phyloP scores from a whole-genome alignment of 345 rosid species.

The Sonneratia alba region DNA sequence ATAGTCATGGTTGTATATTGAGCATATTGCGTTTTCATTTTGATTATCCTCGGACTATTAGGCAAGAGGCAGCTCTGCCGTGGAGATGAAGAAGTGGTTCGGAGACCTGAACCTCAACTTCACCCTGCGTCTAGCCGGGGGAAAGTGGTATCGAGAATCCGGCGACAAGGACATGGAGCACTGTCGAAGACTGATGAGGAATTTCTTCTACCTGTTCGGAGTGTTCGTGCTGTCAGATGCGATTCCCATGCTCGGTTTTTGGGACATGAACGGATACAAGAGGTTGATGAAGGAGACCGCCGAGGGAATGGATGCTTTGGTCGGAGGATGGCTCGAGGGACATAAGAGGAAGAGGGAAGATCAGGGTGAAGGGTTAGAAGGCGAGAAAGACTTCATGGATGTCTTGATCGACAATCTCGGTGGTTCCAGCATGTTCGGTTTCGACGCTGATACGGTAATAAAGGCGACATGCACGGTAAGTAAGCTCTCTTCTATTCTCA shows the following conservation, averaged over 20 bases:
- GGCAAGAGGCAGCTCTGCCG: not conserved
- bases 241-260: conserved; percentile 28
- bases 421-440: conserved; percentile 3
- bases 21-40: too few relatives aligned
- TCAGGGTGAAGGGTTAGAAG: not conserved
- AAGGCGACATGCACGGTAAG: conserved; percentile 27
- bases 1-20: too few relatives aligned
- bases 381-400: conserved; percentile 30
- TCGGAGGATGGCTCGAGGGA: conserved; percentile 27
- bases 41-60: not conserved
- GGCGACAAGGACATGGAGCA: conserved; percentile 6
- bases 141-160: conserved; percentile 17
- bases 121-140: conserved; percentile 19
- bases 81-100: conserved; percentile 34
- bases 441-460: conserved; percentile 18
- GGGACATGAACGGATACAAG: conserved; percentile 20
- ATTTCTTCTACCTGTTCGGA: conserved; percentile 19
- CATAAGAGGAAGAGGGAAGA: conserved; percentile 21
- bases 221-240: conserved; percentile 24
- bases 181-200: conserved; percentile 13
- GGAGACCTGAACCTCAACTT: conserved; percentile 21
- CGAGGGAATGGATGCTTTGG: conserved; percentile 20
- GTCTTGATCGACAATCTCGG: conserved; percentile 21
- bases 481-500: not conserved
- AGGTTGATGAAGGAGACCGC: conserved; percentile 26